Base-by-base conservation (phyloP, 192 early-diverging fungal species). In the Backusella australiensis region DNA sequence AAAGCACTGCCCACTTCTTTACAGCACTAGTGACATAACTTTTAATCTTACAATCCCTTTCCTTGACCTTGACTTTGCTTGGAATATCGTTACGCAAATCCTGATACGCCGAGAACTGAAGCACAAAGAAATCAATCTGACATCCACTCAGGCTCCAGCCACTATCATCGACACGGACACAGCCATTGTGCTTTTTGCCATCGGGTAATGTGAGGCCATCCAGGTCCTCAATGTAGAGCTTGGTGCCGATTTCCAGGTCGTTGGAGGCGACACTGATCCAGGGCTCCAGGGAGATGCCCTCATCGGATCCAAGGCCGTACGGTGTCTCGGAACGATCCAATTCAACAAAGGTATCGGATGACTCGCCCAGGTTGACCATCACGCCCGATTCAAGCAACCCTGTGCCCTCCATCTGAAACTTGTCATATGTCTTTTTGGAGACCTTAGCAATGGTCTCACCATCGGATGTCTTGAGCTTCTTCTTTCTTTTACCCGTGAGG, bases 401-500 rank as follows among this genome's bases (percentile, higher is more conserved):
- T 46, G 82, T 83, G 9, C 82, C 82, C 53, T 83, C 82, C 82
- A 83, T 83, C 72, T 80, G 74, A 41, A 78, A 83, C 72, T 83
- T 83, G 72, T 73, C 75, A 15, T 77, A 83, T 0, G 78, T 83
- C 21, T 14, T 77, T 46, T 73, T 73, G 19, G 75, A 72, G 6
- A 83, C 82, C 4, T 76, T 77, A 19, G 78, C 78, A 74, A 83
- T 83, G 12, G 44, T 35, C 1, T 77, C 53, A 5, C 82, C 82
- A 19, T 68, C 44, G 0, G 39, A 6, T 7, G 74, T 71, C 26
- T 75, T 79, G 6, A 83, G 46, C 5, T 42, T 38, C 11, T 77
- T 56, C 4, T 29, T 74, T 7, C 44, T 70, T n/a, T 67, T 29
- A 6, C 82, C 82, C 0, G 53, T 68, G 15, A 83, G 56, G 1